Evolutionary conservation across 768 basidiomycete genomes (phyloP).

Genomic region (Psilocybe cubensis): DNA sequence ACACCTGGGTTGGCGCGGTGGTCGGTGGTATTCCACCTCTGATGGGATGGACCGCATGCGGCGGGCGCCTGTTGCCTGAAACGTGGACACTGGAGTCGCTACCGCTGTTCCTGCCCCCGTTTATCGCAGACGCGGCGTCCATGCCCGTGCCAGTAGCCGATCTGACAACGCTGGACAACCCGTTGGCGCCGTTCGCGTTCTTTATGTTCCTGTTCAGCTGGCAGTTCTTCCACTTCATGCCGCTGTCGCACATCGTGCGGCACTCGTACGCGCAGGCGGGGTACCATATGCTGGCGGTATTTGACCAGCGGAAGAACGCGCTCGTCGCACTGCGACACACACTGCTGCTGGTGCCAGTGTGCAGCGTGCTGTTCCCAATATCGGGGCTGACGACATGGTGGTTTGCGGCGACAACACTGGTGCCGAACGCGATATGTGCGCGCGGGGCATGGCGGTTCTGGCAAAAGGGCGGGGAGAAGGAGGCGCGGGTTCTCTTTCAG

Average conservation of each 20-base stretch:
- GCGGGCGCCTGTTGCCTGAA: conserved; percentile 65
- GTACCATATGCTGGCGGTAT: conserved; percentile 89
- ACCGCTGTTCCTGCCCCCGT: conserved; percentile 63
- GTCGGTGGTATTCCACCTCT: conserved; percentile 93
- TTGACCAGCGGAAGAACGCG: conserved; percentile 78
- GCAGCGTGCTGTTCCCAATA: conserved; percentile 80
- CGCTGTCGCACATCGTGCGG: conserved; percentile 86
- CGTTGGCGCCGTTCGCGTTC: conserved; percentile 78
- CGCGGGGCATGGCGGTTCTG: conserved; percentile 78
- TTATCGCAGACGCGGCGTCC: conserved; percentile 41
- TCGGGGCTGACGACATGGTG: conserved; percentile 92
- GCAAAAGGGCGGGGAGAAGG: conserved; percentile 69
- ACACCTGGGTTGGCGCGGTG: conserved; percentile 94
- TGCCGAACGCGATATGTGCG: conserved; percentile 75
- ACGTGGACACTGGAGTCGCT: conserved; percentile 61
- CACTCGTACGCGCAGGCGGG: conserved; percentile 91
- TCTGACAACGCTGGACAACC: conserved; percentile 68
- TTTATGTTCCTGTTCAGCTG: conserved; percentile 90
- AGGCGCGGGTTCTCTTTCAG: conserved; percentile 79
- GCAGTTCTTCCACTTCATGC: conserved; percentile 99
- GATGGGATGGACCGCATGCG: conserved; percentile 98
- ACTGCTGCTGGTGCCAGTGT: conserved; percentile 74
- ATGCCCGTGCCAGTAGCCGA: conserved; percentile 36
- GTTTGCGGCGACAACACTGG: conserved; percentile 77
- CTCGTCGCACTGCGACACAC: conserved; percentile 87